Evolutionary conservation across 1,284 basidiomycete genomes (phyloP).

Genomic region (Ganoderma leucocontextum): DNA sequence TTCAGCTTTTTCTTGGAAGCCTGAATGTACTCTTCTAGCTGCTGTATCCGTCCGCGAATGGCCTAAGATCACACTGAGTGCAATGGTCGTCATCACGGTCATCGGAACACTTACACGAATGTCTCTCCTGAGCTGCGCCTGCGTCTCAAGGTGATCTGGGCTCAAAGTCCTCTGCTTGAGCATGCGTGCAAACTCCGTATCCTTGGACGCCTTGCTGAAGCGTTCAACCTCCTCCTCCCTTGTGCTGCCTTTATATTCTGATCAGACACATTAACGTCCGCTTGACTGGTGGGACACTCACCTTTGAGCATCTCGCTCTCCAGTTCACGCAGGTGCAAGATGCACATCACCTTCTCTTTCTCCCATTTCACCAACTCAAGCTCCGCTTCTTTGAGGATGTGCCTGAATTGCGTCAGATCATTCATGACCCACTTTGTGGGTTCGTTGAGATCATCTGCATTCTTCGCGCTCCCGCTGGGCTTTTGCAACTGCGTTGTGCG

Average conservation of each 20-base stretch:
- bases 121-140: constrained; percentile 74
- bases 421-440: constrained; percentile 60
- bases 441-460: constrained; percentile 55
- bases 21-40: constrained; percentile 79
- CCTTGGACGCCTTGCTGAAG: constrained; percentile 78
- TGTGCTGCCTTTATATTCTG: constrained; percentile 61
- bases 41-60: constrained; percentile 75
- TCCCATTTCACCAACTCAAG: constrained; percentile 61
- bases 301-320: constrained; percentile 75
- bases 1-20: constrained; percentile 74
- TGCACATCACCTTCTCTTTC: constrained; percentile 50
- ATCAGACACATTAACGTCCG: neutral
- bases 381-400: constrained; percentile 55
- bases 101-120: constrained; percentile 61
- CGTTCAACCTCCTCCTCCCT: constrained; percentile 79
- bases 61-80: constrained; percentile 47
- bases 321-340: constrained; percentile 58
- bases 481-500: constrained; percentile 25
- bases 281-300: constrained; percentile 37
- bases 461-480: constrained; percentile 44
- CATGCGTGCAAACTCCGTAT: constrained; percentile 84
- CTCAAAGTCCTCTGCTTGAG: constrained; percentile 83
- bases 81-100: neutral
- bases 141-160: constrained; percentile 88
- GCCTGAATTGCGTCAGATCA: constrained; percentile 61